Evolutionary conservation across 2,329 filamentous ascomycete genomes (phyloP).

Genomic region (Exophiala bonariae): DNA sequence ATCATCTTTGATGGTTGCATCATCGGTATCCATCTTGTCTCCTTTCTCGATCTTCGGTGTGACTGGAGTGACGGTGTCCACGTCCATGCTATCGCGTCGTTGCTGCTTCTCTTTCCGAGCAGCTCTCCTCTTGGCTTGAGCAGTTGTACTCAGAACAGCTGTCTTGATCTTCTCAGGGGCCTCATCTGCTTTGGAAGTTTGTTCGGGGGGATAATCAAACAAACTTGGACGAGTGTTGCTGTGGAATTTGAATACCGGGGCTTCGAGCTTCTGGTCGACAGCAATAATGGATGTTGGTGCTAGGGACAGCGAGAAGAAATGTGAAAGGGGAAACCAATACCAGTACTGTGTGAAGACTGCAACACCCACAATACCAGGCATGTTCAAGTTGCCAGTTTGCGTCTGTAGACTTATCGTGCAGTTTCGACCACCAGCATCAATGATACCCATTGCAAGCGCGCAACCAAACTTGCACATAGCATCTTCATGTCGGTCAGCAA

Average conservation of each 20-base stretch:
- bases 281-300: constrained; percentile 96
- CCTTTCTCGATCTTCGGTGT: constrained; percentile 63
- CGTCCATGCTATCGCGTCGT: constrained; percentile 90
- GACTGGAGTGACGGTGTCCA: constrained; percentile 71
- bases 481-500: constrained; percentile 93
- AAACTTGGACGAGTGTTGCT: constrained; percentile 91
- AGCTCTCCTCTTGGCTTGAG: constrained; percentile 91
- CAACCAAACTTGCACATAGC: constrained; percentile 99
- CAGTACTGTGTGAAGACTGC: constrained; percentile 99
- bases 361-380: constrained; percentile 97
- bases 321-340: constrained; percentile 99
- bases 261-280: constrained; percentile 88
- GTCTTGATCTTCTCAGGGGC: constrained; percentile 92
- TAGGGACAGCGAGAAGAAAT: constrained; percentile 94
- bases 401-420: constrained; percentile 98
- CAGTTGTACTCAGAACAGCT: constrained; percentile 92
- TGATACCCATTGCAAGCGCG: constrained; percentile 90
- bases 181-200: constrained; percentile 92
- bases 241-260: constrained; percentile 92
- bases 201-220: constrained; percentile 97
- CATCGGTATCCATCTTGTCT: constrained; percentile 76
- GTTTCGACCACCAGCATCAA: constrained; percentile 95
- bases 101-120: constrained; percentile 92
- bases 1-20: constrained; percentile 61
- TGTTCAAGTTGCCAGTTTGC: constrained; percentile 96